Evolutionary conservation across 257 asterid species (phyloP).

Genomic region (Penstemon newberryi): DNA sequence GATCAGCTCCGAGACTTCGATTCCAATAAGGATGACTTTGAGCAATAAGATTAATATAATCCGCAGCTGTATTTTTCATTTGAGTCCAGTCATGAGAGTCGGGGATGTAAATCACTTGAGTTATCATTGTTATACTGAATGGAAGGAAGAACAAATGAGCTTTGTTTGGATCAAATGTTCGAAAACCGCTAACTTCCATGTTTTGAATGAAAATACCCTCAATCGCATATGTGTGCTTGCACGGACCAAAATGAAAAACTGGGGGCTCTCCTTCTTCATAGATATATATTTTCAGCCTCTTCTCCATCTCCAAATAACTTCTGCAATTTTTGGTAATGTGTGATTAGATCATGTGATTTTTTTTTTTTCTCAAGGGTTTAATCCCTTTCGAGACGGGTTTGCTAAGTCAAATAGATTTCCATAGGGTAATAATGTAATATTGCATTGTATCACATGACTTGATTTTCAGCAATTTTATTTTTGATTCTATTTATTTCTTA

Average conservation of each 20-base stretch:
- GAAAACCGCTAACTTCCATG: constrained; percentile 49
- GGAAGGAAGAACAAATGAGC: constrained; percentile 72
- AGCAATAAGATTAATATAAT: constrained; percentile 40
- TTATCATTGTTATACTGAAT: constrained; percentile 58
- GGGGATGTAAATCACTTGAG: constrained; percentile 41
- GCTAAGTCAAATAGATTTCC: too few relatives aligned
- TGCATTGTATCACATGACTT: too few relatives aligned
- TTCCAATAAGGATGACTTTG: constrained; percentile 71
- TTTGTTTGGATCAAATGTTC: constrained; percentile 50
- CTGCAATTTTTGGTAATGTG: constrained; percentile 14
- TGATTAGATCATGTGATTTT: too few relatives aligned
- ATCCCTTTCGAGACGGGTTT: too few relatives aligned
- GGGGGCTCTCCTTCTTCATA: constrained; percentile 83
- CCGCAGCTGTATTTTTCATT: constrained; percentile 40
- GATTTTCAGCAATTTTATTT: too few relatives aligned
- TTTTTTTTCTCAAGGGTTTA: too few relatives aligned
- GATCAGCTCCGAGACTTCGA: constrained; percentile 74
- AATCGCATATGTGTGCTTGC: constrained; percentile 57
- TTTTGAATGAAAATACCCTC: constrained; percentile 63
- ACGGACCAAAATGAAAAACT: constrained; percentile 67
- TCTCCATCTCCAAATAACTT: constrained; percentile 77
- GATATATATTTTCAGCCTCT: constrained; percentile 49
- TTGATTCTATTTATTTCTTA: too few relatives aligned
- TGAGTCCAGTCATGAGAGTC: constrained; percentile 54
- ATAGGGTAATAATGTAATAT: too few relatives aligned